Evolutionary conservation across 2,329 filamentous ascomycete genomes (phyloP).

Genomic region (Cercospora sp.): DNA sequence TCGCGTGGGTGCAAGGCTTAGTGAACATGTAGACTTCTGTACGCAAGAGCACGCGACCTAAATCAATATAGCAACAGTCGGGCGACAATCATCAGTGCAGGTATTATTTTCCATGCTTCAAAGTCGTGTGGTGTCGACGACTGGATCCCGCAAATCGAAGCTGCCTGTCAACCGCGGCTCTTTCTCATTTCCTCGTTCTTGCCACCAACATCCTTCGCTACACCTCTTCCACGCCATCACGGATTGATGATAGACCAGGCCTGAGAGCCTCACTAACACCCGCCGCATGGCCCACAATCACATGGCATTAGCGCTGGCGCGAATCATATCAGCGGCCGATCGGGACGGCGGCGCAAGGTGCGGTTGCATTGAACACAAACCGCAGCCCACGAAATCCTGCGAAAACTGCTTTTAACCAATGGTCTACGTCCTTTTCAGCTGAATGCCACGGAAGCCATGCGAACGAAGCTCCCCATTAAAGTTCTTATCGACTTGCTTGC

Average conservation of each 20-base stretch:
- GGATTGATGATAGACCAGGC: background rate
- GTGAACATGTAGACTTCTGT: background rate
- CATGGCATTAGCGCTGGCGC: constrained; percentile 1
- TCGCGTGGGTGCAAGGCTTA: background rate
- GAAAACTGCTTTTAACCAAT: constrained; percentile 1
- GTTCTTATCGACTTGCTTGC: constrained; percentile 11
- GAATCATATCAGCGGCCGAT: background rate
- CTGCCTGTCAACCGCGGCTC: background rate
- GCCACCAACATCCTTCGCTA: background rate
- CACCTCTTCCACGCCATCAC: background rate
- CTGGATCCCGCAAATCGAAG: background rate
- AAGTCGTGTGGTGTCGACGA: background rate
- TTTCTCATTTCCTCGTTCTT: background rate
- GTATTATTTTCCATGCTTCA: background rate
- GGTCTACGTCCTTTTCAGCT: background rate
- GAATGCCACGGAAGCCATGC: constrained; percentile 1
- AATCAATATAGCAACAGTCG: no score
- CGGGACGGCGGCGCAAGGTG: background rate
- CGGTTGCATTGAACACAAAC: constrained; percentile 1
- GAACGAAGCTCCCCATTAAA: constrained; percentile 1
- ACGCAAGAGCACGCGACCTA: background rate
- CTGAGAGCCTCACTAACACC: background rate
- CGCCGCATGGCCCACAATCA: constrained; percentile 1
- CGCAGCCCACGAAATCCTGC: background rate
- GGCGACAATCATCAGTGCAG: no score